Evolutionary conservation across 768 basidiomycete genomes (phyloP), one percentile per base, ranked within the genome.

Genomic region (Lactarius indigo): DNA sequence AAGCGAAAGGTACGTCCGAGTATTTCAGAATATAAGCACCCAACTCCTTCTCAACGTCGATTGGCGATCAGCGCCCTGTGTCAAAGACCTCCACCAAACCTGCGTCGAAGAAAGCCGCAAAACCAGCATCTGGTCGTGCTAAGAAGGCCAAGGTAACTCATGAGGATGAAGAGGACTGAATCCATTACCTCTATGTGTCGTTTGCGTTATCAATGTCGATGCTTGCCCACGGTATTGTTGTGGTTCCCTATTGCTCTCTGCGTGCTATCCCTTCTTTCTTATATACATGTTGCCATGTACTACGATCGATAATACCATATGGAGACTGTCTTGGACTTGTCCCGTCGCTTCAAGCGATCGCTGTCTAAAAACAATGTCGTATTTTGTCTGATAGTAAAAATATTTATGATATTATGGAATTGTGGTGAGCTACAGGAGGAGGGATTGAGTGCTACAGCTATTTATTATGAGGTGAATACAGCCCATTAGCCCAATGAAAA

Each of bases 1-100:
- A 92, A 92, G 78, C 87, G 88, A 78, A 89, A 91, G 86, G 89
- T 87, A 71, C 26, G 78, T 69, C 20, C 5, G 9, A 26, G 9
- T 26, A 54, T 35, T 12, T 35, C 47, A 33, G 18, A 26, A 26
- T 20, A 10, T 54, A 4, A 28, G 39, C 9, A 1, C 18, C 6
- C 23, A 35, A 2, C n/a, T 2, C 7, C 20, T 44, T 57, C 59
- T 60, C 10, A 65, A 17, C 5, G 5, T 2, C 6, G 26, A 64
- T 59, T 10, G 28, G 28, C 17, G n/a, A 56, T 31, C 33, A 68
- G 66, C 62, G 62, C 44, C 52, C 62, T 28, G 39, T 31, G 5
- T 4, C 58, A 3, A 68, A 68, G 41, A 42, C 66, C 7, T 52
- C 41, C 20, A 15, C 62, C 37, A 68, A 68, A 31, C 64, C 64